A percentile compares a stretch with the other conserved stretches of the same genome.
These are phyloP conservation scores for Penicillium canescens DNA, from an alignment of 495 filamentous ascomycete species.

Conservation along the genomic window DNA sequence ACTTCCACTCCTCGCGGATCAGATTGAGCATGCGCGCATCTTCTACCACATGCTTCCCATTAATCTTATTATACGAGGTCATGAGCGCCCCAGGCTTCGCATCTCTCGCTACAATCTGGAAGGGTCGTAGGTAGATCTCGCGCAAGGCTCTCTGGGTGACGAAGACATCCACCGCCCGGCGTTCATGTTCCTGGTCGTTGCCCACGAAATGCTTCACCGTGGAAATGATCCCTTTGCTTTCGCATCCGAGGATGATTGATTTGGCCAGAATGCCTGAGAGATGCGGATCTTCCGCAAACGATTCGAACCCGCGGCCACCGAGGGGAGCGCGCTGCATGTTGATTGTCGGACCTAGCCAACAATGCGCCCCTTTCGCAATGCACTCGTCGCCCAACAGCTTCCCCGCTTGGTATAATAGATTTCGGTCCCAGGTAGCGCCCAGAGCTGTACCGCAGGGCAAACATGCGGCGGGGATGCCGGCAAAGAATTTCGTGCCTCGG, in stretches of 20 bases:
- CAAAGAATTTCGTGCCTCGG: constrained; percentile 13
- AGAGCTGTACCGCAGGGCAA: constrained; percentile 64
- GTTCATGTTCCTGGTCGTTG: constrained; percentile 70
- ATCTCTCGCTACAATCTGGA: constrained; percentile 66
- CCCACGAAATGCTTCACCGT: constrained; percentile 72
- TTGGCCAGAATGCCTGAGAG: constrained; percentile 62
- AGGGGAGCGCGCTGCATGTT: constrained; percentile 71
- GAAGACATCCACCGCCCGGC: constrained; percentile 60
- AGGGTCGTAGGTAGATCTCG: constrained; percentile 73
- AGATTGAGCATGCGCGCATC: constrained; percentile 58
- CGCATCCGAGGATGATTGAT: constrained; percentile 60
- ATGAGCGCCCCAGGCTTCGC: constrained; percentile 64
- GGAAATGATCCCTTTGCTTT: constrained; percentile 57
- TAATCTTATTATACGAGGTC: constrained; percentile 75
- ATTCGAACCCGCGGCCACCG: constrained; percentile 72
- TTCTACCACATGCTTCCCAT: constrained; percentile 66
- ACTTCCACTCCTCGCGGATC: constrained; percentile 68
- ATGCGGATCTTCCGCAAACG: constrained; percentile 68
- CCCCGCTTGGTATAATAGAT: constrained; percentile 55
- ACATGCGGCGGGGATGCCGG: constrained; percentile 46
- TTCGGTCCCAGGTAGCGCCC: constrained; percentile 63
- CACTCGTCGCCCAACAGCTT: constrained; percentile 53
- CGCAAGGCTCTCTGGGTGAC: constrained; percentile 66
- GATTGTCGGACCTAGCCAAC: constrained; percentile 68
- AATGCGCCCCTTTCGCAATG: constrained; percentile 62